Conservation (phyloP, 2,329 filamentous ascomycete genomes). For the Aaosphaeria arxii region DNA sequence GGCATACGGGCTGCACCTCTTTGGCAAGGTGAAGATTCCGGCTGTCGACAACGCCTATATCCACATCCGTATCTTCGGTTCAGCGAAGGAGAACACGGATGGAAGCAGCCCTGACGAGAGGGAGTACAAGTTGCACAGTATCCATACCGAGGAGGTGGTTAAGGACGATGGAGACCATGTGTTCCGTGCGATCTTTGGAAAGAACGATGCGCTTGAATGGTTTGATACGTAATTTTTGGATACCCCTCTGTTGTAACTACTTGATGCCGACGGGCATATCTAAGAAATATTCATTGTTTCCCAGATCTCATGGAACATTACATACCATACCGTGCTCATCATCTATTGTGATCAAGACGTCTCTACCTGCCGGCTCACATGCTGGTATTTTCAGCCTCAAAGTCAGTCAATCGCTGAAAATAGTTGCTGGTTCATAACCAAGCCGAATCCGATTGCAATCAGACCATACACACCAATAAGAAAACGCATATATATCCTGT, state of each 20-base stretch:
- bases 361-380: neutral
- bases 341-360: no score
- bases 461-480: no score
- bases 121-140: constrained; percentile 31
- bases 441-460: no score
- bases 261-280: no score
- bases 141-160: constrained; percentile 31
- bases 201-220: constrained; percentile 29
- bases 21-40: constrained; percentile 27
- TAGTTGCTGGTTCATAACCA: no score
- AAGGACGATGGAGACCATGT: constrained; percentile 27
- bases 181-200: constrained; percentile 30
- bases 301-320: no score
- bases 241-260: neutral
- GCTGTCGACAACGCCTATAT: constrained; percentile 24
- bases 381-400: neutral
- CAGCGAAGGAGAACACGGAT: constrained; percentile 31
- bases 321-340: no score
- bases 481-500: no score
- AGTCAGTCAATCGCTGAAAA: no score
- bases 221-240: constrained; percentile 25
- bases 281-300: no score
- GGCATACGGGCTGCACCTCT: constrained; percentile 32
- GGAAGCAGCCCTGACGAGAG: constrained; percentile 28
- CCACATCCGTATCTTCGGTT: constrained; percentile 28